These are phyloP conservation scores for Marchantia paleacea DNA, from an alignment of 225 moss, liverwort and hornwort species.

Conservation along the genomic window DNA sequence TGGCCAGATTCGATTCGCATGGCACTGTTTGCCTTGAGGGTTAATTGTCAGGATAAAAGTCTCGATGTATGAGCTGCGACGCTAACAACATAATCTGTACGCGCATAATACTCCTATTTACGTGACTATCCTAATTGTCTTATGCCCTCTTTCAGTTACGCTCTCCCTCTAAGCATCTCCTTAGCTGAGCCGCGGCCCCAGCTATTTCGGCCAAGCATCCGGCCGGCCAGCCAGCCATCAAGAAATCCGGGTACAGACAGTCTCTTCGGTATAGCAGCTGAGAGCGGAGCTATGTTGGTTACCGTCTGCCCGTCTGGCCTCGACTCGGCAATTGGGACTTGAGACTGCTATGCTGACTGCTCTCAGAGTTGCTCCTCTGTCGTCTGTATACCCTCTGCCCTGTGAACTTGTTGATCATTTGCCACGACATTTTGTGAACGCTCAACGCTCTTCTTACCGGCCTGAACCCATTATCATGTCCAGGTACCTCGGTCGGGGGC, in stretches of 20 bases:
- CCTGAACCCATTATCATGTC: background rate
- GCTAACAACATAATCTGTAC: background rate
- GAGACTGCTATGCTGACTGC: background rate
- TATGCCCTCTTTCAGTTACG: background rate
- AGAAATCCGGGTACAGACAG: background rate
- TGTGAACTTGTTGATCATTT: background rate
- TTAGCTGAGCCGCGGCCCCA: background rate
- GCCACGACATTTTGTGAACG: background rate
- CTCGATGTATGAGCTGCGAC: constrained; percentile 1
- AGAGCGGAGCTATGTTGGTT: background rate
- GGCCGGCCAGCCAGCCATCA: background rate
- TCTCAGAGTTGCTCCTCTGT: background rate
- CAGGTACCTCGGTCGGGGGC: background rate
- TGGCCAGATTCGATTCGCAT: constrained; percentile 13
- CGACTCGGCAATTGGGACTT: background rate
- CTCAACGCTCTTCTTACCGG: background rate
- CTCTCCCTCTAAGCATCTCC: background rate
- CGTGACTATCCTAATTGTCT: background rate
- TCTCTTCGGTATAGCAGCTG: background rate
- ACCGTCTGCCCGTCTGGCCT: background rate
- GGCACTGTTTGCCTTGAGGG: constrained; percentile 12
- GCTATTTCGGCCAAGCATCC: too few relatives aligned
- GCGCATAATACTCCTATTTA: background rate
- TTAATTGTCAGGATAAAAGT: constrained; percentile 6
- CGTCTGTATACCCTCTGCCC: background rate